Percentiles rank a stretch among this genome's conserved stretches.
Evolutionary conservation across 1,284 basidiomycete species (phyloP).

Genomic region (Tranzscheliella williamsii): DNA sequence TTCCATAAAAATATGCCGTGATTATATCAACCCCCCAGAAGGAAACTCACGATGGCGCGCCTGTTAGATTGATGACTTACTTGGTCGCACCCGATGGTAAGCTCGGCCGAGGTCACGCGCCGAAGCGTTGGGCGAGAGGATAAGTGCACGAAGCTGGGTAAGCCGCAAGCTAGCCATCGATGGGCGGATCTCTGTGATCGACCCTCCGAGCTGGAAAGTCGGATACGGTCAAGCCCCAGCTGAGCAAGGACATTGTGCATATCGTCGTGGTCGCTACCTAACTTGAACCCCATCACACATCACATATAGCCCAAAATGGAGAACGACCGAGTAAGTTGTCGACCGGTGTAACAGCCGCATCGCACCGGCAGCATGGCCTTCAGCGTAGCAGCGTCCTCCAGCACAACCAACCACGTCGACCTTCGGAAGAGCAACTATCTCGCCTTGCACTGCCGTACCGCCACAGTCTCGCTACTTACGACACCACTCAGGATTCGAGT

Average conservation of each 20-base stretch:
- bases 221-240: not conserved
- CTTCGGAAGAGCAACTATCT: too few relatives aligned
- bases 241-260: not conserved
- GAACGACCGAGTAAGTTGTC: slow-evolving; percentile 63
- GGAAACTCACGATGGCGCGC: too few relatives aligned
- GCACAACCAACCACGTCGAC: too few relatives aligned
- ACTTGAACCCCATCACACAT: slow-evolving; percentile 25
- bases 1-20: too few relatives aligned
- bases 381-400: too few relatives aligned
- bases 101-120: slow-evolving; percentile 14
- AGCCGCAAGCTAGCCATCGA: not conserved
- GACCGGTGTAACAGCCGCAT: not conserved
- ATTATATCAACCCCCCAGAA: too few relatives aligned
- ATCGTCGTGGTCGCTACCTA: slow-evolving; percentile 6
- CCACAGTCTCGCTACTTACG: too few relatives aligned
- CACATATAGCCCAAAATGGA: slow-evolving; percentile 62
- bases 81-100: not conserved
- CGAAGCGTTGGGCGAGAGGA: not conserved
- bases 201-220: not conserved
- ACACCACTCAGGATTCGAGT: too few relatives aligned
- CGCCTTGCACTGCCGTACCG: too few relatives aligned
- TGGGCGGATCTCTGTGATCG: not conserved
- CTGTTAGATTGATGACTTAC: too few relatives aligned
- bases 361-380: not conserved
- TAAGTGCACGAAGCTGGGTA: not conserved